phyloP scores from a whole-genome alignment of 805 yeast genomes.

The Kuraishia ogatae region DNA sequence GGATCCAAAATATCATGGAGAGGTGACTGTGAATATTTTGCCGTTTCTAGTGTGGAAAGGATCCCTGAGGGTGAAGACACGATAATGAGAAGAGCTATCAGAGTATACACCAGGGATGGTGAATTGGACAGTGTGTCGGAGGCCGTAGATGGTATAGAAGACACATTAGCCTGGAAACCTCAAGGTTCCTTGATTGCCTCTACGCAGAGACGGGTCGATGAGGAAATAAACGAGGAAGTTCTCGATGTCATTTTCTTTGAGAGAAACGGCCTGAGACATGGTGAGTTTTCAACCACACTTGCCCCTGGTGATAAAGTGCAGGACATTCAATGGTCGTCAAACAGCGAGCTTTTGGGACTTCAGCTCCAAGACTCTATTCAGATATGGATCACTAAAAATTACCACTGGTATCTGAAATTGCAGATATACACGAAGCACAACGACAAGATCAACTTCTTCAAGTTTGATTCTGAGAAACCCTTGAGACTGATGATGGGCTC shows the following conservation, averaged over 20 bases:
- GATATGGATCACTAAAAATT: constrained; percentile 86
- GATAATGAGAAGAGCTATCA: constrained; percentile 58
- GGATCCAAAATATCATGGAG: constrained; percentile 72
- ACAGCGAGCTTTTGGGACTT: constrained; percentile 71
- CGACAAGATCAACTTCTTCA: constrained; percentile 32
- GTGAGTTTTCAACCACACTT: constrained; percentile 68
- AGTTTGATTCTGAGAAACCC: constrained; percentile 90
- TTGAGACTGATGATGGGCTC: constrained; percentile 64
- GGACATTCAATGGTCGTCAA: constrained; percentile 69
- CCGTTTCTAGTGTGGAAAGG: constrained; percentile 54
- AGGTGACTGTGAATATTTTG: constrained; percentile 85
- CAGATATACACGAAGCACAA: constrained; percentile 36
- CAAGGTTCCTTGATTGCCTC: constrained; percentile 83
- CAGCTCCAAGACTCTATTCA: constrained; percentile 57
- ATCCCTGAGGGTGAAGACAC: constrained; percentile 25
- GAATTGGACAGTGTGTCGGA: constrained; percentile 84
- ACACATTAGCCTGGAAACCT: constrained; percentile 77
- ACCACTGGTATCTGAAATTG: constrained; percentile 93
- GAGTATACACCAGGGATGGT: constrained; percentile 71
- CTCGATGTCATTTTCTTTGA: constrained; percentile 73
- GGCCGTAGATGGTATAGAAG: constrained; percentile 79
- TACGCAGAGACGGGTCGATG: constrained; percentile 56
- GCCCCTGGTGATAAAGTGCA: constrained; percentile 39
- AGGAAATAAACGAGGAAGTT: constrained; percentile 35
- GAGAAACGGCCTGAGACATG: constrained; percentile 87